Base-by-base conservation (phyloP, 2,329 filamentous ascomycete genomes). In the Pseudocercospora fijiensis region DNA sequence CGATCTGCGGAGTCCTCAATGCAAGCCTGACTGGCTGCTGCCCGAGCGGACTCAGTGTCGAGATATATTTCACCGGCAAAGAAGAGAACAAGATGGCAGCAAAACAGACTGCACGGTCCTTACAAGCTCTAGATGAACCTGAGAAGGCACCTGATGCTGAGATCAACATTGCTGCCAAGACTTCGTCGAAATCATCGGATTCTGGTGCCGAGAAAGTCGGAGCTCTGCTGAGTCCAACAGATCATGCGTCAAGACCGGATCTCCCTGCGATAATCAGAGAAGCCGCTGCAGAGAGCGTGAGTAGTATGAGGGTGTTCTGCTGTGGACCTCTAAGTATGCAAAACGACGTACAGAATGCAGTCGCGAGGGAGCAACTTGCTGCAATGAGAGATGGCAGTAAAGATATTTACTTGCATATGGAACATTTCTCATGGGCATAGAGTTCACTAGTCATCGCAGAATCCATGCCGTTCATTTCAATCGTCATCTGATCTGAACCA, bases 301-400 rank as follows among this genome's bases (percentile, higher is more conserved):
- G 67, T 5, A 51, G 72, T 9, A 67, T 71, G 27, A 71, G 72
- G 6, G 76, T 82, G 1, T 78, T 77, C 60, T 76, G 78, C 13
- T 82, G 80, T 64, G 81, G 81, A 0, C 80, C 80, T 1, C 59
- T 70, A 13, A 79, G 76, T 3, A 81, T 83, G 80, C 74, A 81
- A 58, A 72, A 79, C 56, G 82, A 83, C 73, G 78, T 82, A 7
- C 74, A 78, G 2, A 79, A 81, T 70, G 80, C 80, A 9, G 80
- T 80, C 24, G 80, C 81, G 2, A 61, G 57, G 11, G 77, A 76
- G 37, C 80, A 83, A 58, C 49, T 76, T 61, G 62, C 65, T 3
- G 75, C 80, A 16, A 22, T 80, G 6, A 75, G 65, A 30, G 75
- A 71, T 8, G 68, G 65, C 2, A 71, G 66, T 33, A 62, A 63